Base-by-base conservation (phyloP, 306 rosid species). In the Lathyrus sativus region DNA sequence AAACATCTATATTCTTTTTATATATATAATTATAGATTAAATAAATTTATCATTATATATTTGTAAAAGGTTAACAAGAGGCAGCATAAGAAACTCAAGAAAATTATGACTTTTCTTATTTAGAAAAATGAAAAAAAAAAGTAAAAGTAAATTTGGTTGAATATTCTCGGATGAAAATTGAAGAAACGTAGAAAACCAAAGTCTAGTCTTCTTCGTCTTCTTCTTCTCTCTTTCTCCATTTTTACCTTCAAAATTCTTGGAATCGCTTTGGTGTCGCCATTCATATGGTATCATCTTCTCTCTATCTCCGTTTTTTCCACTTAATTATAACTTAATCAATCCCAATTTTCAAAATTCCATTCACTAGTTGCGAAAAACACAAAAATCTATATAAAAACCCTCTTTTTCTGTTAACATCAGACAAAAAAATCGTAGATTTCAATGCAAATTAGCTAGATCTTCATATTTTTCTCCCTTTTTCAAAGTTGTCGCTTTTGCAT, bases 371-470 rank as follows among this genome's bases (percentile, higher is more conserved):
- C 17, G 14, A 19, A 1, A 6, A 15, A 12, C n/a, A 19, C 17
- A 58, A 33, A 17, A 45, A 50, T 1, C 5, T 9, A 57, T 57
- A 62, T 41, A 73, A 55, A 76, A 62, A 38, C 50, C 67, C 39
- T 14, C 18, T 44, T 69, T 11, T 26, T 28, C 43, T 9, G n/a
- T 4, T 65, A 13, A 26, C 35, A 53, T 37, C 61, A 18, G 71
- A 61, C 67, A 73, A 77, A 65, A 11, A 48, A 9, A 70, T 18
- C 84, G 78, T 73, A 12, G 29, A 72, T 66, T 74, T 38, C 70
- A 81, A 80, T 68, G 48, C 75, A 57, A 70, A 39, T 66, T 62
- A 55, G 9, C 45, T 57, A 22, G 48, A 73, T 61, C 73, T 11
- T 37, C 24, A 9, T 63, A 8, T 3, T 4, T 3, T 5, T 15